Evolutionary conservation across 2,329 filamentous ascomycete species (phyloP).

Genomic region (Penicillium griseofulvum): DNA sequence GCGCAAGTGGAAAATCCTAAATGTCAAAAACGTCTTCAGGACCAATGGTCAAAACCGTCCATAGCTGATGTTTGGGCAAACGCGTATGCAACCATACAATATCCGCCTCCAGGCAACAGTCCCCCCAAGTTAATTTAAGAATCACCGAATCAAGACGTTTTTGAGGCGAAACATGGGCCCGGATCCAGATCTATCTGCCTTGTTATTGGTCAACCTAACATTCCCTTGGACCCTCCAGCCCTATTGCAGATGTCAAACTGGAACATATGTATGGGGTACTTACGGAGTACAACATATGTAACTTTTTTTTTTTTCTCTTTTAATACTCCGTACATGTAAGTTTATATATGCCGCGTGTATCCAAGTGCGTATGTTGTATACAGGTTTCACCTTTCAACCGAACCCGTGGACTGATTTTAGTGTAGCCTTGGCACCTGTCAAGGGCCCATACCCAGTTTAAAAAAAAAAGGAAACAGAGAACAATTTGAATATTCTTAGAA

Average conservation of each 20-base stretch:
- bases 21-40: neutral
- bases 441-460: neutral
- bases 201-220: neutral
- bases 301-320: no score
- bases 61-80: neutral
- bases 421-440: neutral
- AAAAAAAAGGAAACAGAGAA: neutral
- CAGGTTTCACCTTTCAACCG: no score
- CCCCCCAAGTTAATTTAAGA: slow-evolving; percentile 5
- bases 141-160: neutral
- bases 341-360: no score
- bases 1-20: neutral
- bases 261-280: no score
- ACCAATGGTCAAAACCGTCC: neutral
- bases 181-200: neutral
- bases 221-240: neutral
- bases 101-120: neutral
- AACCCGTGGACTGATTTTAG: neutral
- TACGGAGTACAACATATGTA: no score
- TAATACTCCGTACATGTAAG: no score
- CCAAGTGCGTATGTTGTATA: no score
- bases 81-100: neutral
- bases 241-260: neutral
- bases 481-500: neutral
- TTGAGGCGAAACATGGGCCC: neutral